Evolutionary conservation across 1,284 basidiomycete species (phyloP), one percentile per base, ranked within the genome.

Genomic region (Melampsora americana): DNA sequence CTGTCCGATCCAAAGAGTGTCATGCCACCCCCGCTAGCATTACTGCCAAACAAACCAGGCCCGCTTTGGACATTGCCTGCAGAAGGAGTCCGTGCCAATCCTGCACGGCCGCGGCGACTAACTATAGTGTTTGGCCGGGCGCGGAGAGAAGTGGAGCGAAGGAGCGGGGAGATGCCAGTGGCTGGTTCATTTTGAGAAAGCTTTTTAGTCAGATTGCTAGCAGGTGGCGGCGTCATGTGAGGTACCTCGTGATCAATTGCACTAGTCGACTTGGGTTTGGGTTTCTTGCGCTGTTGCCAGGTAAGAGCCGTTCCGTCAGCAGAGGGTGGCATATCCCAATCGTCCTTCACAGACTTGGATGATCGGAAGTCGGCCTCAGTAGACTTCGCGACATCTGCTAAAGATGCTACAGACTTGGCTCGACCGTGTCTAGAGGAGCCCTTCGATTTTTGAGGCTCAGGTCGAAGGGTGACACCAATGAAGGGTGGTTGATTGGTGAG

Each of bases 281-380:
- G 50, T 32, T 72, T 72, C 46, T 65, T n/a, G 20, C 20, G 53
- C 16, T 72, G 69, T 35, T 72, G 69, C 69, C 61, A 65, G 4
- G 61, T 72, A 11, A 72, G 42, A 30, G n/a, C 69, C 6, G 23
- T 60, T 1, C 60, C 12, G 7, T 42, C 30, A 26, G 48, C 35
- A 32, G 23, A n/a, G 5, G 42, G 16, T 9, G 69, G 69, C 69
- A 72, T 72, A 35, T 72, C 69, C 69, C 69, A 72, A 35, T 72
- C 69, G 23, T 72, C 69, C 32, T 72, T 72, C 26, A 23, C 61
- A 20, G 32, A 30, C 42, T 44, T 30, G 23, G 30, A 20, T 23
- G 60, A n/a, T 1, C 28, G 39, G 12, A 35, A 23, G 56, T 28
- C 62, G 1, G 46, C 12, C n/a, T 32, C 20, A n/a, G 18, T 20